These are phyloP conservation scores for Tetradesmus lagerheimii DNA, from an alignment of 139 green algal genomes.

Conservation along the genomic window DNA sequence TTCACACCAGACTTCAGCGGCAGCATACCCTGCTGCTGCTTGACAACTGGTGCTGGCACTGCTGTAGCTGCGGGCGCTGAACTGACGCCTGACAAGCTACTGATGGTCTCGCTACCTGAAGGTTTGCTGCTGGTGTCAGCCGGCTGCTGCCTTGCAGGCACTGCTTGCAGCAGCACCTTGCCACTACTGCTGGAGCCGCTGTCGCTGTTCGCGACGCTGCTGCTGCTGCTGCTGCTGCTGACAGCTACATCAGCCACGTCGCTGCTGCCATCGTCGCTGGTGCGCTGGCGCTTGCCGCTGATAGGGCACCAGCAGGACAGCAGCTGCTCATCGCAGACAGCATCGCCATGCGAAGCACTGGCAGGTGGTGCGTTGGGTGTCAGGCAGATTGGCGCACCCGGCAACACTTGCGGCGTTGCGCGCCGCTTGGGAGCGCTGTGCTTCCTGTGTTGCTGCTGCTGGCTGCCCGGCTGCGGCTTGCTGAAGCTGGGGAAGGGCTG, in stretches of 20 bases:
- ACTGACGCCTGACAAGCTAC: background rate
- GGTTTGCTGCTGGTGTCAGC: background rate
- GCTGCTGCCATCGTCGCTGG: slow-evolving; percentile 7
- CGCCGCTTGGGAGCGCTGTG: slow-evolving; percentile 41
- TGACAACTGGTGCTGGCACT: background rate
- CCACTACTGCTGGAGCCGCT: background rate
- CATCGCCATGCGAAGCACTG: background rate
- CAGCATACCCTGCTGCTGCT: background rate
- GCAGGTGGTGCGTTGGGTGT: background rate
- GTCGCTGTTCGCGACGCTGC: background rate
- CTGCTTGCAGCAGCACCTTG: background rate
- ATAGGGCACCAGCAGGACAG: slow-evolving; percentile 40
- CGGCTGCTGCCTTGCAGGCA: background rate
- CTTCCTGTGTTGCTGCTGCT: slow-evolving; percentile 4
- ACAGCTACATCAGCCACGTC: background rate
- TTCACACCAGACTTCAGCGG: background rate
- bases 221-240: background rate
- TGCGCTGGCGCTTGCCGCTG: slow-evolving; percentile 42
- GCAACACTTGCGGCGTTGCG: slow-evolving; percentile 34
- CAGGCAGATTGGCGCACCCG: background rate
- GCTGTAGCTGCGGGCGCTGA: background rate
- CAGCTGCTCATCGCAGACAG: slow-evolving; percentile 30
- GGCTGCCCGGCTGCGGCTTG: background rate
- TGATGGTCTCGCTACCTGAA: background rate
- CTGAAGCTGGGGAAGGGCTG: background rate